Evolutionary conservation across 2,329 filamentous ascomycete species (phyloP).

Genomic region (Aureobasidium sp.): DNA sequence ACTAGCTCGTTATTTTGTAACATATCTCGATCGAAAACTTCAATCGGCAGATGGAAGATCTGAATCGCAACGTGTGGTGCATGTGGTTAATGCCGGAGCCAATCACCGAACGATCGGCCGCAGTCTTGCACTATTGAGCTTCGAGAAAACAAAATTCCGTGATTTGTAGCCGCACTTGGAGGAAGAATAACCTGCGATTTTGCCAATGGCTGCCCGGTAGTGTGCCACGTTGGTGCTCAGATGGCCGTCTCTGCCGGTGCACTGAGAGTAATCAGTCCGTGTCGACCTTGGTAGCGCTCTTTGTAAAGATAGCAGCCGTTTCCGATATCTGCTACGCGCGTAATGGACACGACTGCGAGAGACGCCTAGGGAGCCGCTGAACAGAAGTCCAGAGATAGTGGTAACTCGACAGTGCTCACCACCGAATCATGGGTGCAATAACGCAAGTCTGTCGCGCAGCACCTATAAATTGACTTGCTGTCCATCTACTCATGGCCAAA

Average conservation of each 20-base stretch:
- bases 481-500: too few relatives aligned
- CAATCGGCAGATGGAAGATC: conserved; percentile 6
- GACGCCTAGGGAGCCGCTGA: too few relatives aligned
- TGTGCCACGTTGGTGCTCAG: neutral
- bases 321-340: neutral
- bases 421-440: too few relatives aligned
- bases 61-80: conserved; percentile 8
- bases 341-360: neutral
- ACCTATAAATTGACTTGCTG: too few relatives aligned
- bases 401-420: too few relatives aligned
- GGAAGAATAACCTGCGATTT: neutral
- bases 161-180: neutral
- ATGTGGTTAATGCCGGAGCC: neutral
- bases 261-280: neutral
- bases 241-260: neutral
- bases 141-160: neutral
- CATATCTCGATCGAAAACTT: conserved; percentile 3
- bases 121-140: neutral
- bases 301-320: conserved; percentile 1
- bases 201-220: conserved; percentile 2
- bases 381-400: too few relatives aligned
- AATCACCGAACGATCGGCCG: conserved; percentile 2
- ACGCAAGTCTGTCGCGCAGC: too few relatives aligned
- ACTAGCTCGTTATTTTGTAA: neutral
- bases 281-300: neutral